Percentiles rank a stretch among this genome's conserved stretches.
These are phyloP conservation scores for Massospora cicadina DNA, from an alignment of 371 early-diverging fungal genomes.

Conservation along the genomic window DNA sequence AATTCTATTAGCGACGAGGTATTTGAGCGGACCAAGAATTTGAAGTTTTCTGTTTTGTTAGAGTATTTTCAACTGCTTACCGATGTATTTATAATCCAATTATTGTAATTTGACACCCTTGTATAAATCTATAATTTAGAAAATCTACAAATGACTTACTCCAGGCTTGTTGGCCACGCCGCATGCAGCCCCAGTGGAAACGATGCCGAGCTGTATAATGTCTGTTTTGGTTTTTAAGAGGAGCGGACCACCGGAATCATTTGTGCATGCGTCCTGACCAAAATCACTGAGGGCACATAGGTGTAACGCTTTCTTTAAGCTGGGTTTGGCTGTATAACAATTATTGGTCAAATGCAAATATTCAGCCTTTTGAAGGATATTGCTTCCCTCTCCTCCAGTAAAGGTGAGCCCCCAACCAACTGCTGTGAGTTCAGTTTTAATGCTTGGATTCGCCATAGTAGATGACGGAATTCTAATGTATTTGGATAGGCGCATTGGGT, in stretches of 20 bases:
- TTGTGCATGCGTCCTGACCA: neutral
- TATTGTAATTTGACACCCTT: too few species aligned
- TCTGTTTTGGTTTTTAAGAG: neutral
- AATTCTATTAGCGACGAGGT: too few species aligned
- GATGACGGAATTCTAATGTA: neutral
- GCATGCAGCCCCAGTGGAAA: neutral
- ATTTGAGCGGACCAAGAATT: too few species aligned
- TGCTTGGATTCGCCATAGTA: neutral
- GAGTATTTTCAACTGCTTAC: too few species aligned
- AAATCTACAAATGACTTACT: neutral
- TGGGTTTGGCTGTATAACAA: neutral
- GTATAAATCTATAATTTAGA: too few species aligned
- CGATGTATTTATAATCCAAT: too few species aligned
- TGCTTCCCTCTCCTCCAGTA: neutral
- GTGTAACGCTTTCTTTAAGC: neutral
- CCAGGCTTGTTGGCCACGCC: neutral
- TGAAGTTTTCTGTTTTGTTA: too few species aligned
- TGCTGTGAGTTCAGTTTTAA: neutral
- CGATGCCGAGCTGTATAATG: conserved; percentile 1
- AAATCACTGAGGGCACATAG: neutral
- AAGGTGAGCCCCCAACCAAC: conserved; percentile 1
- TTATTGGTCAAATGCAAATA: neutral
- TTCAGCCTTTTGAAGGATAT: neutral
- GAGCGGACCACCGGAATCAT: conserved; percentile 7
- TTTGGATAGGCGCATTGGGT: neutral